Conservation (phyloP, 2,329 filamentous ascomycete species). For the Colletotrichum shisoi region DNA sequence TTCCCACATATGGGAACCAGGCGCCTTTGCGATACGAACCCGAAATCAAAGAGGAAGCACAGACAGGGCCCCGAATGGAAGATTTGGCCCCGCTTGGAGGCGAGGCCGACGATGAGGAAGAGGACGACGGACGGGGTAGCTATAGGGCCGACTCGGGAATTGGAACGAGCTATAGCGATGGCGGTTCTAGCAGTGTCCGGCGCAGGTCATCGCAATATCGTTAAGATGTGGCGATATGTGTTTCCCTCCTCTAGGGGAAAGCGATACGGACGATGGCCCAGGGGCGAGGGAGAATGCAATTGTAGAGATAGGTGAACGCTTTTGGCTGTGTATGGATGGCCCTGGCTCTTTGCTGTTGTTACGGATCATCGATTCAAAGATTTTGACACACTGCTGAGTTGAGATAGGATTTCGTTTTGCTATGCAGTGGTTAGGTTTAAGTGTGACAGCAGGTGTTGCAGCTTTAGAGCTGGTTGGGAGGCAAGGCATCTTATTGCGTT, state of each 20-base stretch:
- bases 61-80: slow-evolving; percentile 44
- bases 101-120: slow-evolving; percentile 56
- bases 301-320: background rate
- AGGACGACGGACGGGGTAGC: slow-evolving; percentile 42
- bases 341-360: background rate
- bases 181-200: slow-evolving; percentile 46
- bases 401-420: background rate
- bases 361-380: too few species aligned
- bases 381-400: background rate
- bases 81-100: slow-evolving; percentile 49
- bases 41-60: slow-evolving; percentile 47
- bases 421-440: too few species aligned
- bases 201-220: slow-evolving; percentile 44
- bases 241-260: too few species aligned
- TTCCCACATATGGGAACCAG: slow-evolving; percentile 54
- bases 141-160: slow-evolving; percentile 57
- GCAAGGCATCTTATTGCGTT: too few species aligned
- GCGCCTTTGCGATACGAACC: slow-evolving; percentile 53
- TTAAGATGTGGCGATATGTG: background rate
- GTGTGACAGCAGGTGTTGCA: too few species aligned
- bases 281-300: background rate
- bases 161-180: slow-evolving; percentile 63
- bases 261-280: background rate
- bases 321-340: background rate
- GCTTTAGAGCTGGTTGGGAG: too few species aligned